phyloP scores from a whole-genome alignment of 768 basidiomycete genomes.

The Lanmaoa rubissima region DNA sequence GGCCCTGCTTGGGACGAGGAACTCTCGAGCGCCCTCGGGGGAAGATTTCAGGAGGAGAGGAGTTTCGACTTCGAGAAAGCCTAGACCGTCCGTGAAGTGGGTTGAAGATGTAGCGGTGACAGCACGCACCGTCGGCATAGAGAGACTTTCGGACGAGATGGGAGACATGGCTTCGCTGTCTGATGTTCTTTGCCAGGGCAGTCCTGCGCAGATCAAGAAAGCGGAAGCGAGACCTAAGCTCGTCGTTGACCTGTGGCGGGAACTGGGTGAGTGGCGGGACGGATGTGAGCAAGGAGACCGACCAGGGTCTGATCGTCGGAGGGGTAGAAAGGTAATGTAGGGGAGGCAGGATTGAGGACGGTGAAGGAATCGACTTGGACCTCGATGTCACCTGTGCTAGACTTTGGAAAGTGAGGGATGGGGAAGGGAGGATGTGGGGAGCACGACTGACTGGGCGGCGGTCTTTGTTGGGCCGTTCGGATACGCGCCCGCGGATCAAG shows the following conservation, averaged over 20 bases:
- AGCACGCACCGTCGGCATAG: conserved; percentile 62
- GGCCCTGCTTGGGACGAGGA: conserved; percentile 79
- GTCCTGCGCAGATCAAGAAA: conserved; percentile 86
- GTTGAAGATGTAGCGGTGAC: conserved; percentile 3
- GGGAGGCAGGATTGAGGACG: conserved; percentile 76
- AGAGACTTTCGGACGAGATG: conserved; percentile 72
- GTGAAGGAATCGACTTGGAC: conserved; percentile 67
- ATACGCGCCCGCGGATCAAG: conserved; percentile 71
- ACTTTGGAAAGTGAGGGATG: conserved; percentile 36
- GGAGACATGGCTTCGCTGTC: conserved; percentile 78
- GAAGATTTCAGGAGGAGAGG: conserved; percentile 88
- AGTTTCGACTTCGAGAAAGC: conserved; percentile 91
- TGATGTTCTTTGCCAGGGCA: conserved; percentile 72
- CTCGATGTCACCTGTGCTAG: conserved; percentile 73
- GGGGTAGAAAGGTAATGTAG: conserved; percentile 79
- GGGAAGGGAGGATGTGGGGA: neutral
- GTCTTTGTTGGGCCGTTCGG: conserved; percentile 58
- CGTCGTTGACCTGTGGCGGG: conserved; percentile 69
- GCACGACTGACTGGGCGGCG: conserved; percentile 52
- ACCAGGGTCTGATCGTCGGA: conserved; percentile 76
- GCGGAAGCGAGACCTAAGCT: conserved; percentile 80
- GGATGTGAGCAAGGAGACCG: conserved; percentile 28
- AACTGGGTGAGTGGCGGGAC: neutral
- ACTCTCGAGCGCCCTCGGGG: conserved; percentile 93
- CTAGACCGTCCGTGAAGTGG: conserved; percentile 40